Conservation (phyloP, 2,329 filamentous ascomycete genomes). For the Lachnellula occidentalis region DNA sequence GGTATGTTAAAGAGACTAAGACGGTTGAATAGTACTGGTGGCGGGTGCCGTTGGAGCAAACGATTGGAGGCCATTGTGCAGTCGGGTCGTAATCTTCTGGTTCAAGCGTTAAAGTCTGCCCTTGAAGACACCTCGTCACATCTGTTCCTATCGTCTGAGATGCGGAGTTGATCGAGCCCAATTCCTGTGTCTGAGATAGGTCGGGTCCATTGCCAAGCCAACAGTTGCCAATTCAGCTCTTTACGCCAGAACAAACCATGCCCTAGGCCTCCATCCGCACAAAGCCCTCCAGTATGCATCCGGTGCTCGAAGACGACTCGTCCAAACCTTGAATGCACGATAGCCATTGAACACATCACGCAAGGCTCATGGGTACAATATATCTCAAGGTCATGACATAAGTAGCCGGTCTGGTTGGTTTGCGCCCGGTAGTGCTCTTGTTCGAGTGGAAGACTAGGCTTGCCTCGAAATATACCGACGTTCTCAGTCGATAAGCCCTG, state of each 20-base stretch:
- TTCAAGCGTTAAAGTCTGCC: neutral
- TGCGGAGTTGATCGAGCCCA: neutral
- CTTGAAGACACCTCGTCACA: neutral
- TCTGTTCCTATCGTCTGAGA: neutral
- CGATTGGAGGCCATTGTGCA: too few species aligned
- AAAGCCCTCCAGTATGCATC: conserved; percentile 81
- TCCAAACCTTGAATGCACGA: conserved; percentile 88
- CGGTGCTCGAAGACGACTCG: conserved; percentile 74
- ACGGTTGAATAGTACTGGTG: too few species aligned
- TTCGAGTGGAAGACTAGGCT: conserved; percentile 64
- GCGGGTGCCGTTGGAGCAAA: too few species aligned
- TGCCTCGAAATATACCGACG: conserved; percentile 58
- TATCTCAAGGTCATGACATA: conserved; percentile 89
- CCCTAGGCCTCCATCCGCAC: conserved; percentile 65
- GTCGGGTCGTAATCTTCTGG: too few species aligned
- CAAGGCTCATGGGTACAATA: conserved; percentile 96
- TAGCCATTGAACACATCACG: conserved; percentile 94
- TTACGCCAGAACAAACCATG: conserved; percentile 65
- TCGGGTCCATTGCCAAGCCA: conserved; percentile 59
- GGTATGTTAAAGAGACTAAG: too few species aligned
- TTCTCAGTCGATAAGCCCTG: conserved; percentile 7
- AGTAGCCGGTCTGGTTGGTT: conserved; percentile 69
- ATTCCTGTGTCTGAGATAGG: neutral
- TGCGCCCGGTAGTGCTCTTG: conserved; percentile 51
- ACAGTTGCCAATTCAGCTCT: conserved; percentile 80